Percentiles rank a stretch among this genome's conserved stretches.
Evolutionary conservation across 768 basidiomycete species (phyloP).

Genomic region (Pleurotus djamor): DNA sequence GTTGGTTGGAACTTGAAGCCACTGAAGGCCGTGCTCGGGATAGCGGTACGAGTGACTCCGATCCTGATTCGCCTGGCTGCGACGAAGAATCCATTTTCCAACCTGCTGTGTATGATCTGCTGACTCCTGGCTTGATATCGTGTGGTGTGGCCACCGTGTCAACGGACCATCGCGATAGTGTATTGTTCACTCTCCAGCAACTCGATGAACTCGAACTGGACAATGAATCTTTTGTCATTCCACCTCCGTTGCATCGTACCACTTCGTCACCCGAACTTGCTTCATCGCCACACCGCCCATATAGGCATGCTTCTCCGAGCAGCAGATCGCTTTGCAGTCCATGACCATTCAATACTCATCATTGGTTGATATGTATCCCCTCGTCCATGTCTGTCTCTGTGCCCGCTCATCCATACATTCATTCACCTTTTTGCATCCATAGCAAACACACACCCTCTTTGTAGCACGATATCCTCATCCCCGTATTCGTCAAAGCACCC

Average conservation of each 20-base stretch:
- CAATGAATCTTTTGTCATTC: not conserved
- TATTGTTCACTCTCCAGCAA: not conserved
- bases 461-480: not conserved
- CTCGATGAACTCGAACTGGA: not conserved
- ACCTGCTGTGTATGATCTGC: not conserved
- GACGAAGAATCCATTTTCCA: not conserved
- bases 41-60: too few species aligned
- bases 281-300: not conserved
- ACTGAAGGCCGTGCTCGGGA: not conserved
- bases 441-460: not conserved
- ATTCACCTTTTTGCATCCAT: not conserved
- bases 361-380: not conserved
- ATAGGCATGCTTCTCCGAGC: not conserved
- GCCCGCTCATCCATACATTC: not conserved
- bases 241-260: not conserved
- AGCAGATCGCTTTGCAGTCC: not conserved
- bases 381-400: not conserved
- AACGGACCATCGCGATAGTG: not conserved
- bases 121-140: not conserved
- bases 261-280: not conserved
- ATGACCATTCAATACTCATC: too few species aligned
- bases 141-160: not conserved
- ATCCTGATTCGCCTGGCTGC: too few species aligned
- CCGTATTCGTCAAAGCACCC: not conserved
- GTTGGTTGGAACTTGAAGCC: conserved; percentile 31